Conservation (phyloP, 176 grass and related monocot genomes). For the Ampelocalamus luodianensis region DNA sequence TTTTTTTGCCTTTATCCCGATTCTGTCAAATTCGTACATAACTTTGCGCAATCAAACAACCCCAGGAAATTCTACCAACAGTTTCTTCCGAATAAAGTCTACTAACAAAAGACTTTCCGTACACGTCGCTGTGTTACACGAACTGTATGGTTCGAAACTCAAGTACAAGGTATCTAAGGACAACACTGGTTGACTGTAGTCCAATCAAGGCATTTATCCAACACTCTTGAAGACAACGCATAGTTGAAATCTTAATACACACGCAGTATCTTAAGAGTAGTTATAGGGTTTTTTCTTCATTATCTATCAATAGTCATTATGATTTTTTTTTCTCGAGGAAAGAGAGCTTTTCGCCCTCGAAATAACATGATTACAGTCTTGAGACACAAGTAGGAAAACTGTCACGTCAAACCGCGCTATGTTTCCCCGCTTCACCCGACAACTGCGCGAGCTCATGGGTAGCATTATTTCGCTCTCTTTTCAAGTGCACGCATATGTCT, state of each 20-base stretch:
- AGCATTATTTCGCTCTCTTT: no score
- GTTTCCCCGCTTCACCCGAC: no score
- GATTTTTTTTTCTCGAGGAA: no score
- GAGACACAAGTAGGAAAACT: background rate
- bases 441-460: no score
- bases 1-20: background rate
- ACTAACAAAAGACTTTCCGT: background rate
- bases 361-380: background rate
- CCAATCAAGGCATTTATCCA: no score
- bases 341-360: no score
- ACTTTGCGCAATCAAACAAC: background rate
- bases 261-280: background rate
- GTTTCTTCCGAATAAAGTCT: background rate
- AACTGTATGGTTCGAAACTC: background rate
- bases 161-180: background rate
- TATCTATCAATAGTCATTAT: background rate
- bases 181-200: no score
- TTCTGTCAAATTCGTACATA: background rate
- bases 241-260: background rate
- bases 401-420: no score
- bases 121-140: background rate
- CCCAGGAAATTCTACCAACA: background rate
- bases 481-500: no score
- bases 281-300: background rate
- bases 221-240: background rate